Evolutionary conservation across 495 filamentous ascomycete species (phyloP).

Genomic region (Glonium stellatum): DNA sequence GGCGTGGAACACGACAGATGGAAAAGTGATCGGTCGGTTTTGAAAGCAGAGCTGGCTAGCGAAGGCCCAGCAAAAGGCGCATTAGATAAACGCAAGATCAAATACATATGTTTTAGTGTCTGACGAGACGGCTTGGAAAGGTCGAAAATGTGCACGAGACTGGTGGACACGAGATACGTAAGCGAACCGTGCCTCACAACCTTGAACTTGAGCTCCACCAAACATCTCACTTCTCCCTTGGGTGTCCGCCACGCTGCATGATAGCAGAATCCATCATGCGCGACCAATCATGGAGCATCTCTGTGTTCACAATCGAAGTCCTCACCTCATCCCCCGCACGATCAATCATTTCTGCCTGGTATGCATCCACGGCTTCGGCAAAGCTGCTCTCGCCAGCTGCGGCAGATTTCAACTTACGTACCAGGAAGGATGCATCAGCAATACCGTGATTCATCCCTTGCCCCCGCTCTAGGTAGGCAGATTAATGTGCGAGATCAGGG

Average conservation of each 20-base stretch:
- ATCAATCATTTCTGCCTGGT: slow-evolving; percentile 44
- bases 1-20: too few relatives aligned
- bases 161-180: too few relatives aligned
- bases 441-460: slow-evolving; percentile 49
- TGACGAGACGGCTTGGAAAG: too few relatives aligned
- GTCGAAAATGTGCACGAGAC: too few relatives aligned
- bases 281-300: slow-evolving; percentile 39
- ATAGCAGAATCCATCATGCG: slow-evolving; percentile 20
- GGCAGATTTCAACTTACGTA: slow-evolving; percentile 8
- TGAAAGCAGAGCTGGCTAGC: too few relatives aligned
- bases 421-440: slow-evolving; percentile 15
- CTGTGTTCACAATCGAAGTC: slow-evolving; percentile 36
- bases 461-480: slow-evolving; percentile 40
- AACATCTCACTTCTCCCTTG: background rate
- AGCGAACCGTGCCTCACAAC: too few relatives aligned
- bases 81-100: too few relatives aligned
- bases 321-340: slow-evolving; percentile 44
- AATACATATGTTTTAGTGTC: too few relatives aligned
- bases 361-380: slow-evolving; percentile 9
- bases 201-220: too few relatives aligned
- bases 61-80: too few relatives aligned
- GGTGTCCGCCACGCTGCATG: slow-evolving; percentile 3
- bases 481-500: background rate
- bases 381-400: background rate
- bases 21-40: too few relatives aligned